Evolutionary conservation across 225 moss, liverwort and hornwort genomes (phyloP).

Genomic region (Asterella californica): DNA sequence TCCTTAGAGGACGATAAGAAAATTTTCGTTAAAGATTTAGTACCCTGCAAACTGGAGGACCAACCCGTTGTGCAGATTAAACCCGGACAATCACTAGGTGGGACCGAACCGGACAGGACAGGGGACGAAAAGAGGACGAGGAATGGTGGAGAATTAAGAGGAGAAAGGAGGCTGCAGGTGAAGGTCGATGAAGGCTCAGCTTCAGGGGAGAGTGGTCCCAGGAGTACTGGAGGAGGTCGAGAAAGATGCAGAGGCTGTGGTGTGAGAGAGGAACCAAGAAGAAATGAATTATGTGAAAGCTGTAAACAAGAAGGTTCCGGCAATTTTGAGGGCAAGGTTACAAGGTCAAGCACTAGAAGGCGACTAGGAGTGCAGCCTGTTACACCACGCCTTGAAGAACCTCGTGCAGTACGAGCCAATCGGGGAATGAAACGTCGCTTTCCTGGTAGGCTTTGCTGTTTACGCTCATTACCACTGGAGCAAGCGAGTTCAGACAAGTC

Average conservation of each 20-base stretch:
- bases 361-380: slow-evolving; percentile 43
- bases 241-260: slow-evolving; percentile 35
- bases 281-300: slow-evolving; percentile 15
- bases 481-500: background rate
- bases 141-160: slow-evolving; percentile 15
- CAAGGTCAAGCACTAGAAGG: slow-evolving; percentile 43
- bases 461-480: background rate
- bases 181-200: slow-evolving; percentile 33
- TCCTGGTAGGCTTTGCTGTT: slow-evolving; percentile 29
- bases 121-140: slow-evolving; percentile 10
- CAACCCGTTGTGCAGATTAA: slow-evolving; percentile 4
- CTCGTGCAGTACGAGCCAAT: slow-evolving; percentile 46
- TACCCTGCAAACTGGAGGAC: slow-evolving; percentile 9
- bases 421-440: slow-evolving; percentile 52
- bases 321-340: slow-evolving; percentile 44
- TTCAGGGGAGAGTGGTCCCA: slow-evolving; percentile 40
- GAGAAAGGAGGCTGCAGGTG: slow-evolving; percentile 29
- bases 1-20: background rate
- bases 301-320: slow-evolving; percentile 42
- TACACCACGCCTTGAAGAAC: slow-evolving; percentile 50
- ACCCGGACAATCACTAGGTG: background rate
- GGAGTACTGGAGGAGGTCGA: slow-evolving; percentile 35
- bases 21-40: slow-evolving; percentile 13
- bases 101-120: background rate
- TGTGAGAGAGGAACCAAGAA: slow-evolving; percentile 22